phyloP scores from a whole-genome alignment of 805 yeast genomes.

The Candida tallmaniae region DNA sequence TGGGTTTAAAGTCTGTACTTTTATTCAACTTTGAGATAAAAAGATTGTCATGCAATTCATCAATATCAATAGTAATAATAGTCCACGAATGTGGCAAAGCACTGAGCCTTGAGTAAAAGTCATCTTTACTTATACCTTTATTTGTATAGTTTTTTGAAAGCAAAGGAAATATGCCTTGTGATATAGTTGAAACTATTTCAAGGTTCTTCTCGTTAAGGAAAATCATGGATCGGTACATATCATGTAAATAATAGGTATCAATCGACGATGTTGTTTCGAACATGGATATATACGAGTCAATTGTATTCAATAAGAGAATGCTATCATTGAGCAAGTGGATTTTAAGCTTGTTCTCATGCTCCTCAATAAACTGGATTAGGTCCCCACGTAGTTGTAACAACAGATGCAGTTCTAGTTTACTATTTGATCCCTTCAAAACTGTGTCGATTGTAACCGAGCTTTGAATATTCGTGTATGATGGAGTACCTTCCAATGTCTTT shows the following conservation, averaged over 20 bases:
- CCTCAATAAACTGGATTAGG: too few relatives aligned
- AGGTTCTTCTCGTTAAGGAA: slow-evolving; percentile 1
- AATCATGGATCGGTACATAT: background rate
- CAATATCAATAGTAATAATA: slow-evolving; percentile 57
- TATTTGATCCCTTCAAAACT: too few relatives aligned
- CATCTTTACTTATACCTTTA: background rate
- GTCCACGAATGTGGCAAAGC: slow-evolving; percentile 41
- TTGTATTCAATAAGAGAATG: too few relatives aligned
- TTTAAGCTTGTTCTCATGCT: too few relatives aligned
- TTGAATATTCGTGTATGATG: too few relatives aligned
- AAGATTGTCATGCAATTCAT: slow-evolving; percentile 52
- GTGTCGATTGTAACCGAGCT: too few relatives aligned
- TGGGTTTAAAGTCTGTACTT: slow-evolving; percentile 27
- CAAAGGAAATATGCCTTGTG: background rate
- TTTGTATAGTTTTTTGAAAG: background rate
- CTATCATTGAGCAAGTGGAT: too few relatives aligned
- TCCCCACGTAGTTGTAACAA: too few relatives aligned
- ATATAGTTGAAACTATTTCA: background rate
- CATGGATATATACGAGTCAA: too few relatives aligned
- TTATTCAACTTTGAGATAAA: slow-evolving; percentile 43
- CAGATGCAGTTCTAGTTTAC: too few relatives aligned
- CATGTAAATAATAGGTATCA: slow-evolving; percentile 14
- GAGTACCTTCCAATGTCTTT: too few relatives aligned
- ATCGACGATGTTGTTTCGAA: too few relatives aligned
- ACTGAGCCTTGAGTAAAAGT: slow-evolving; percentile 9